These are phyloP conservation scores for Theobroma cacao DNA, from an alignment of 345 rosid genomes.

Conservation along the genomic window DNA sequence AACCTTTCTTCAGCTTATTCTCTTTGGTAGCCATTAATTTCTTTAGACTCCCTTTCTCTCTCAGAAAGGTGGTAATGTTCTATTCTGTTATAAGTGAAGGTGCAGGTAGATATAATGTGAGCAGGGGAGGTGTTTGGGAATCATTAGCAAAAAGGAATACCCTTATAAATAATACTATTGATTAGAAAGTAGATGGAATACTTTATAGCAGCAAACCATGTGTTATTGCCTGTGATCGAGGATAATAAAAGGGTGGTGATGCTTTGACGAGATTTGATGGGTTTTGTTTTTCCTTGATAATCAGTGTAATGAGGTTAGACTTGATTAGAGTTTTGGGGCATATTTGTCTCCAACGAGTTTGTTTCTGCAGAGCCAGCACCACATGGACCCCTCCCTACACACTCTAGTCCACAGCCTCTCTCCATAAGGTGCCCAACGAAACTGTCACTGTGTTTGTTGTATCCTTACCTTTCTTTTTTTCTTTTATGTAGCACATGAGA, in stretches of 20 bases:
- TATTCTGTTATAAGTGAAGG: not conserved
- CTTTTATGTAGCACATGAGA: too few relatives aligned
- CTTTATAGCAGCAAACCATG: conserved; percentile 9
- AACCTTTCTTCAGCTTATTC: conserved; percentile 7
- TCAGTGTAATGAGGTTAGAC: not conserved
- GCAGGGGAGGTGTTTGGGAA: not conserved
- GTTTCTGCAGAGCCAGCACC: not conserved
- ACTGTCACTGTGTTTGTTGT: not conserved
- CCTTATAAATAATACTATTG: not conserved
- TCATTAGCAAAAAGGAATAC: conserved; percentile 1
- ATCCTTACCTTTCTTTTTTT: too few relatives aligned
- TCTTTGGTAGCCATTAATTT: conserved; percentile 6
- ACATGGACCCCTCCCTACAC: not conserved
- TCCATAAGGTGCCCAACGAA: not conserved
- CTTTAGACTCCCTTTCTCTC: not conserved
- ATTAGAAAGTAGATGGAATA: conserved; percentile 1
- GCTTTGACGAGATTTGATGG: not conserved
- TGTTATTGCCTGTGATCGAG: conserved; percentile 4
- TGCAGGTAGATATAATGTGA: not conserved
- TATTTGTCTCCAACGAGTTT: not conserved
- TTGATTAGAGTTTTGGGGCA: not conserved
- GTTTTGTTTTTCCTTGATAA: not conserved
- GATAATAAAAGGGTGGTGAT: not conserved
- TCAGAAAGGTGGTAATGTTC: not conserved
- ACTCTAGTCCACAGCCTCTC: not conserved